These are phyloP conservation scores for Lecanicillium sp. DNA, from an alignment of 2,329 filamentous ascomycete genomes.

Conservation along the genomic window DNA sequence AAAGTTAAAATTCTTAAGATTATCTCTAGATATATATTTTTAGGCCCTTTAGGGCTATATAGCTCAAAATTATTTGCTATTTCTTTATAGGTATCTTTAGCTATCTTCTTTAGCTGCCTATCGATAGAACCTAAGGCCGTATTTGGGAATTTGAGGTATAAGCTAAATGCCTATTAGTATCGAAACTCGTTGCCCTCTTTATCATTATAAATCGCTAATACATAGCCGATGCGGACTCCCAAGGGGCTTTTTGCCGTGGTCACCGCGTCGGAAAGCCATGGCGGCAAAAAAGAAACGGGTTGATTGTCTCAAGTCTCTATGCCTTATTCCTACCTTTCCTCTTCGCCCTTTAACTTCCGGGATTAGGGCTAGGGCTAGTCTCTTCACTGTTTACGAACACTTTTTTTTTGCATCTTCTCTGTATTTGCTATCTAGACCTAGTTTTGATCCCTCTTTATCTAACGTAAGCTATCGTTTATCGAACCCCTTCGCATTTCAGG, in stretches of 20 bases:
- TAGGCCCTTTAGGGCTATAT: neutral
- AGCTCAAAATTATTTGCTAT: neutral
- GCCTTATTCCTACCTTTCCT: too few relatives aligned
- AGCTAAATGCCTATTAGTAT: neutral
- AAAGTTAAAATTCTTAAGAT: slow-evolving; percentile 1
- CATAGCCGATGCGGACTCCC: neutral
- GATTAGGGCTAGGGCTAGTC: too few relatives aligned
- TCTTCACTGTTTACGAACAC: too few relatives aligned
- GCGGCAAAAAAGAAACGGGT: too few relatives aligned
- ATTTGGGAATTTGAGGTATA: neutral
- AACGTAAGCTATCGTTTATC: too few relatives aligned
- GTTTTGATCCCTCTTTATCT: too few relatives aligned
- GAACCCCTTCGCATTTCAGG: too few relatives aligned
- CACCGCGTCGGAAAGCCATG: too few relatives aligned
- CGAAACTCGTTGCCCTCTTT: neutral
- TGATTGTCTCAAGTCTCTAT: too few relatives aligned
- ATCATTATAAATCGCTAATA: neutral
- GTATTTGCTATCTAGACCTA: too few relatives aligned
- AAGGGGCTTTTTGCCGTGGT: neutral
- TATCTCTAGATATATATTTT: neutral
- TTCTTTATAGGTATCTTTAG: slow-evolving; percentile 5
- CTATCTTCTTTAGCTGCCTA: slow-evolving; percentile 6
- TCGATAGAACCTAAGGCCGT: neutral
- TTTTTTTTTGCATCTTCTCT: too few relatives aligned
- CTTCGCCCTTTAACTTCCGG: too few relatives aligned